phyloP scores from a whole-genome alignment of 345 rosid genomes.

The Luvunga scandens region DNA sequence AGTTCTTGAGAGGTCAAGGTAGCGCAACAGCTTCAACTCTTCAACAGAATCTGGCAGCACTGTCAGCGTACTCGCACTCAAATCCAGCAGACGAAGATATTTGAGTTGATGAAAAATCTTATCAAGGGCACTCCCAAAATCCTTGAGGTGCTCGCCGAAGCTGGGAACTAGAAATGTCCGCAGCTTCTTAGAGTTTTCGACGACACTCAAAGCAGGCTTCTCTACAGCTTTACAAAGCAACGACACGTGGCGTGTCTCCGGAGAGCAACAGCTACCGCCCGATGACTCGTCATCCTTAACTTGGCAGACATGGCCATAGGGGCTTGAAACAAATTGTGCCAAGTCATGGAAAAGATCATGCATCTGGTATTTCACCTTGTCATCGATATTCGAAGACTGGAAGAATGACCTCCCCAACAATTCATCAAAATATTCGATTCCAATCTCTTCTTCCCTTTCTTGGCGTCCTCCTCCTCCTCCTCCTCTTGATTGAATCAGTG shows the following conservation, averaged over 20 bases:
- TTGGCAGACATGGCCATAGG: not conserved
- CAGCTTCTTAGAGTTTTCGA: constrained; percentile 17
- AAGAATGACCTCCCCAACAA: constrained; percentile 31
- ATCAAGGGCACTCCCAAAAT: constrained; percentile 18
- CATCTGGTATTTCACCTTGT: constrained; percentile 17
- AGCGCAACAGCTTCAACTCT: constrained; percentile 29
- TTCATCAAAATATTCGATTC: constrained; percentile 21
- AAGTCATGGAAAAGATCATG: constrained; percentile 38
- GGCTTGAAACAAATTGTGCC: constrained; percentile 25
- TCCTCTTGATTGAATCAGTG: constrained; percentile 5
- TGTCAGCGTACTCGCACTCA: constrained; percentile 23
- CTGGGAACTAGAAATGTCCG: constrained; percentile 26
- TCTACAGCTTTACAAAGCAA: constrained; percentile 25
- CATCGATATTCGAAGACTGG: constrained; percentile 12
- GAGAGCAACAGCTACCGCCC: not conserved
- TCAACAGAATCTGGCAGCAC: constrained; percentile 25
- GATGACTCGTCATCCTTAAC: constrained; percentile 13
- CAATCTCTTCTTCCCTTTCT: constrained; percentile 13
- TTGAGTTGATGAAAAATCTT: constrained; percentile 15
- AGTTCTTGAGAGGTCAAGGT: constrained; percentile 33
- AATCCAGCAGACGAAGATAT: constrained; percentile 29
- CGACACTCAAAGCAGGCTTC: constrained; percentile 1
- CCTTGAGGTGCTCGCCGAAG: constrained; percentile 9
- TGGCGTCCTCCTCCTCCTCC: not conserved
- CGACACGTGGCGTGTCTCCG: constrained; percentile 20